Evolutionary conservation across 352 stramenopile species (phyloP).

Genomic region (Phytophthora nicotianae): DNA sequence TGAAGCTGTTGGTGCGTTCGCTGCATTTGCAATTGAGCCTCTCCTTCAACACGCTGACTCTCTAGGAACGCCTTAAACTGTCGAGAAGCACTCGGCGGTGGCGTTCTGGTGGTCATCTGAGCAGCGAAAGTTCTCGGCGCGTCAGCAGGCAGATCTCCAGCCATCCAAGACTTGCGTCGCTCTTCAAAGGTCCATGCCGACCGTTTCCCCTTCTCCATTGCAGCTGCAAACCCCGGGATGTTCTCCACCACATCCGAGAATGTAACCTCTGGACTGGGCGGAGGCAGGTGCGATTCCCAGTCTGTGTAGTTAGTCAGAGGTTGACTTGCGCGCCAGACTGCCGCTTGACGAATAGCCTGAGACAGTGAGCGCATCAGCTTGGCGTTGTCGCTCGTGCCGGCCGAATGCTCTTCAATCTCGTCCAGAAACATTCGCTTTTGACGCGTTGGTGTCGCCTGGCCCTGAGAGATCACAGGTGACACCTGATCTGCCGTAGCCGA

Average conservation of each 20-base stretch:
- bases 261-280: slow-evolving; percentile 62
- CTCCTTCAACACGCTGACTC: slow-evolving; percentile 37
- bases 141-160: slow-evolving; percentile 46
- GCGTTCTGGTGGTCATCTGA: slow-evolving; percentile 25
- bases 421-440: slow-evolving; percentile 57
- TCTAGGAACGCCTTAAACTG: slow-evolving; percentile 47
- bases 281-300: slow-evolving; percentile 66
- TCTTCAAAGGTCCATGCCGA: slow-evolving; percentile 63
- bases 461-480: slow-evolving; percentile 16
- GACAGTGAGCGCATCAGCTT: slow-evolving; percentile 82
- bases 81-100: slow-evolving; percentile 17
- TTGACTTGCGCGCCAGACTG: slow-evolving; percentile 78
- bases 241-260: slow-evolving; percentile 82
- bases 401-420: slow-evolving; percentile 73
- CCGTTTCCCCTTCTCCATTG: slow-evolving; percentile 40
- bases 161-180: slow-evolving; percentile 78
- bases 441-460: slow-evolving; percentile 24
- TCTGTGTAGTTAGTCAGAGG: slow-evolving; percentile 71
- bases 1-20: slow-evolving; percentile 37
- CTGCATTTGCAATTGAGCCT: slow-evolving; percentile 33
- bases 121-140: slow-evolving; percentile 23
- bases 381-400: slow-evolving; percentile 59
- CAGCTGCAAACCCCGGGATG: slow-evolving; percentile 59
- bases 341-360: slow-evolving; percentile 73
- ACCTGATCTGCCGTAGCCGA: slow-evolving; percentile 16